phyloP scores from a whole-genome alignment of 768 basidiomycete species.

The Coprinopsis sp. region DNA sequence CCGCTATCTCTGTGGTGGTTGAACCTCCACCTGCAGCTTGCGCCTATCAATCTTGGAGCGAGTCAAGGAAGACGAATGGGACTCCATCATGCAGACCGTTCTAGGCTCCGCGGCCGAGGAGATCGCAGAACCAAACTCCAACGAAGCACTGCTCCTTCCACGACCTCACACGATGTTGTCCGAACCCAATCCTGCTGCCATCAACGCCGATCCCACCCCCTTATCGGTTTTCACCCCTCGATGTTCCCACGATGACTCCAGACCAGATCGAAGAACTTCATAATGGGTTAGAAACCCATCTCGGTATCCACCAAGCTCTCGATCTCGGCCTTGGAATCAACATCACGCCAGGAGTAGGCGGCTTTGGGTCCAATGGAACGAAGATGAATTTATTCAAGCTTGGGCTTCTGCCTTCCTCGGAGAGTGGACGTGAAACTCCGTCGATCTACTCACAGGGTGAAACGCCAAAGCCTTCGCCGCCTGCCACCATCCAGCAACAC shows the following conservation, averaged over 20 bases:
- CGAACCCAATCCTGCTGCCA: background rate
- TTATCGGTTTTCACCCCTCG: slow-evolving; percentile 7
- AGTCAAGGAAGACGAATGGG: slow-evolving; percentile 38
- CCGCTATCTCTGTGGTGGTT: background rate
- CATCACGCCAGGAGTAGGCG: slow-evolving; percentile 32
- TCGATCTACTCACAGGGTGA: slow-evolving; percentile 33
- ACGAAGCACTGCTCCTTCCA: slow-evolving; percentile 12
- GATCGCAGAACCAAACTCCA: no score
- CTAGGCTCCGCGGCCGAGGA: slow-evolving; percentile 26
- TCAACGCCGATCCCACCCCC: background rate
- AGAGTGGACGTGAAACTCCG: slow-evolving; percentile 31
- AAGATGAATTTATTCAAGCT: slow-evolving; percentile 38
- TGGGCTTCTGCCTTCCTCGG: slow-evolving; percentile 30
- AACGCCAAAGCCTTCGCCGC: slow-evolving; percentile 24
- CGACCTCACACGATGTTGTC: slow-evolving; percentile 10
- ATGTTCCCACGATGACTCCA: slow-evolving; percentile 24
- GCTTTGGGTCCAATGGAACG: no score
- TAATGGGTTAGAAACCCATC: slow-evolving; percentile 25
- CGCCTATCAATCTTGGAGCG: slow-evolving; percentile 28
- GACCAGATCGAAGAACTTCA: slow-evolving; percentile 34
- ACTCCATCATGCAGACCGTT: slow-evolving; percentile 36
- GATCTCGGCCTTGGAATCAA: slow-evolving; percentile 30
- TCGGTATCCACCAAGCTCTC: slow-evolving; percentile 15
- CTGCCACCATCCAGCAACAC: slow-evolving; percentile 9
- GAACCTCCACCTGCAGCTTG: slow-evolving; percentile 27